Percentiles rank a stretch among this genome's conserved stretches.
Conservation (phyloP, 805 yeast genomes). For the Candida rishiriensis region DNA sequence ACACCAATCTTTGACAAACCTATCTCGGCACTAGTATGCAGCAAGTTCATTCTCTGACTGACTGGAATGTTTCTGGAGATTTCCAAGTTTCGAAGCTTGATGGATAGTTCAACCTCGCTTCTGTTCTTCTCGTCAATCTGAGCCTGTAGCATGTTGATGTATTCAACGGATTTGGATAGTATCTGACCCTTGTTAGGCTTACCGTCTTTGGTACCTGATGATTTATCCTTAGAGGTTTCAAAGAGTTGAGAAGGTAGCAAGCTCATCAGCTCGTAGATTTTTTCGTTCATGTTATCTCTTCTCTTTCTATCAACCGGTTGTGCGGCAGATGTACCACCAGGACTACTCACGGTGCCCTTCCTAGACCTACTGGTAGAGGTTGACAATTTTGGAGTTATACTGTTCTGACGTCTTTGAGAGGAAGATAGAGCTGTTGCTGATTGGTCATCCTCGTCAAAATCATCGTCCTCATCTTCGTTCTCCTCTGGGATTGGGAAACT, state of each 20-base stretch:
- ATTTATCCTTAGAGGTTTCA: conserved; percentile 38
- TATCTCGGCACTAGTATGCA: conserved; percentile 73
- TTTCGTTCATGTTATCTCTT: conserved; percentile 54
- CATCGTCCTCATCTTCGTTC: conserved; percentile 8
- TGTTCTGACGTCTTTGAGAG: not conserved
- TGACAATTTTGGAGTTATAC: not conserved
- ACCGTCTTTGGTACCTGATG: conserved; percentile 74
- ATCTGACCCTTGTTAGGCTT: conserved; percentile 85
- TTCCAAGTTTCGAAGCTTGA: conserved; percentile 53
- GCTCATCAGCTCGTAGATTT: conserved; percentile 44
- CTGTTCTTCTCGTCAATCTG: conserved; percentile 75
- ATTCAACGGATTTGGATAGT: conserved; percentile 69
- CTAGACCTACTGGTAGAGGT: conserved; percentile 8
- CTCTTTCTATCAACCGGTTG: conserved; percentile 41
- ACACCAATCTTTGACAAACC: conserved; percentile 78
- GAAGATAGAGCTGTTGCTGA: not conserved
- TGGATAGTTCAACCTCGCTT: conserved; percentile 68
- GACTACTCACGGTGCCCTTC: conserved; percentile 12
- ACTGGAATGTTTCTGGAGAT: conserved; percentile 38
- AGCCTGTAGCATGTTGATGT: conserved; percentile 61
- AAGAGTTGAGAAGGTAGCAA: conserved; percentile 34
- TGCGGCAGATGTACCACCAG: conserved; percentile 6
- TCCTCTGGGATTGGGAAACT: conserved; percentile 15
- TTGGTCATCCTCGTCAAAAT: conserved; percentile 1
- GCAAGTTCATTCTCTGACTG: conserved; percentile 36